Evolutionary conservation across 2,329 filamentous ascomycete genomes (phyloP).

Genomic region (Xylariaceae sp.): DNA sequence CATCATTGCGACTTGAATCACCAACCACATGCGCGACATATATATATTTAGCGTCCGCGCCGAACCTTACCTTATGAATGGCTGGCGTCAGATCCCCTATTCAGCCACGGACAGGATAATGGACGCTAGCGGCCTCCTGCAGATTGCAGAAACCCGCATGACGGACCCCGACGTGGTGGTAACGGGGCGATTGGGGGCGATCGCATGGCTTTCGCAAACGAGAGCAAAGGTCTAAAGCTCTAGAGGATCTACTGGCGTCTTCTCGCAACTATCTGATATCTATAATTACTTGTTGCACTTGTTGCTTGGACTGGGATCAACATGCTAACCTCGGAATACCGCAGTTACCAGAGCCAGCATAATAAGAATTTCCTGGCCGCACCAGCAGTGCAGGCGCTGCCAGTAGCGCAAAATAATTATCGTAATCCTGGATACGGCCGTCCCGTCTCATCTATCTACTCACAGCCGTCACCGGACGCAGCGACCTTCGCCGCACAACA

Average conservation of each 20-base stretch:
- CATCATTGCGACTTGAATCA: background rate
- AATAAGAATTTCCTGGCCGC: slow-evolving; percentile 24
- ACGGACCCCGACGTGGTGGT: slow-evolving; percentile 2
- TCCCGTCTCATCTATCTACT: slow-evolving; percentile 65
- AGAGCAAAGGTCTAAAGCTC: background rate
- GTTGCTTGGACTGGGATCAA: slow-evolving; percentile 6
- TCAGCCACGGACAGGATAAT: slow-evolving; percentile 6
- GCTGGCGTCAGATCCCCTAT: background rate
- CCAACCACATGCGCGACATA: background rate
- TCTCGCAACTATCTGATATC: slow-evolving; percentile 2
- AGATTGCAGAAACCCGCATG: slow-evolving; percentile 17
- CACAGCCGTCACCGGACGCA: slow-evolving; percentile 52
- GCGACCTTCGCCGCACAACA: slow-evolving; percentile 38
- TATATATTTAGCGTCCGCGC: background rate
- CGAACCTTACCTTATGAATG: background rate
- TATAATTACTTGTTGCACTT: background rate
- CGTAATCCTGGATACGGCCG: slow-evolving; percentile 44
- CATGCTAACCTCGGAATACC: slow-evolving; percentile 32
- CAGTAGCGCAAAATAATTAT: slow-evolving; percentile 39
- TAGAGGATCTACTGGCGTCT: background rate
- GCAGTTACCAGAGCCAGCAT: slow-evolving; percentile 31
- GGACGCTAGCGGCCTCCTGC: slow-evolving; percentile 10
- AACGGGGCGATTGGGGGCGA: slow-evolving; percentile 11
- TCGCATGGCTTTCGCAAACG: slow-evolving; percentile 3
- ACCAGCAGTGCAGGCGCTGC: slow-evolving; percentile 38